Percentiles rank a stretch among this genome's conserved stretches.
Evolutionary conservation across 2,329 filamentous ascomycete species (phyloP).

Genomic region (Xylaria digitata): DNA sequence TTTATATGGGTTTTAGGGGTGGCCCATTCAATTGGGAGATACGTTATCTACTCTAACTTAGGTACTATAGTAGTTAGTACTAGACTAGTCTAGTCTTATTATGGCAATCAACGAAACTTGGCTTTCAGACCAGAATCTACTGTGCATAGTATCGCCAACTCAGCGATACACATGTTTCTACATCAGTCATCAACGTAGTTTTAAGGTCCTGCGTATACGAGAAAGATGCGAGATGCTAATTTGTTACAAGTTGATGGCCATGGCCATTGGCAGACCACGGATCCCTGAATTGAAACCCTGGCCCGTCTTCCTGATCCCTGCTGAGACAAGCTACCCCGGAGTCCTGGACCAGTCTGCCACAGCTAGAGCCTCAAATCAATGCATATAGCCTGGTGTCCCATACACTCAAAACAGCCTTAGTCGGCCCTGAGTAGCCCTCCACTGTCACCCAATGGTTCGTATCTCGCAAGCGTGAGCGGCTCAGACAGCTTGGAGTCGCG

Average conservation of each 20-base stretch:
- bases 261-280: constrained; percentile 1
- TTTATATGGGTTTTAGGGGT: too few species aligned
- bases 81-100: too few species aligned
- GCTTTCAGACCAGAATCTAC: too few species aligned
- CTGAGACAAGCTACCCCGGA: constrained; percentile 39
- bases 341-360: constrained; percentile 40
- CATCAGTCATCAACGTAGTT: background rate
- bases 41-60: too few species aligned
- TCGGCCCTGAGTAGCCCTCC: constrained; percentile 1
- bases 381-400: constrained; percentile 29
- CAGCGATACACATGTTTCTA: background rate
- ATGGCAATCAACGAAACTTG: too few species aligned
- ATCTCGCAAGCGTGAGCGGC: constrained; percentile 13
- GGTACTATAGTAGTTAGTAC: too few species aligned
- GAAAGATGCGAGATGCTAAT: background rate
- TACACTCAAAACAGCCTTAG: constrained; percentile 18
- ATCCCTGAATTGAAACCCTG: constrained; percentile 39
- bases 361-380: constrained; percentile 44
- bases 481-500: constrained; percentile 20
- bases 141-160: background rate
- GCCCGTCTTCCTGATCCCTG: constrained; percentile 39
- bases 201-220: background rate
- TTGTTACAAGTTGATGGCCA: constrained; percentile 32
- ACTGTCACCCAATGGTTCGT: background rate
- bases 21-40: too few species aligned